Conservation (phyloP, 2,329 filamentous ascomycete genomes). For the Alternaria triticimaculans region DNA sequence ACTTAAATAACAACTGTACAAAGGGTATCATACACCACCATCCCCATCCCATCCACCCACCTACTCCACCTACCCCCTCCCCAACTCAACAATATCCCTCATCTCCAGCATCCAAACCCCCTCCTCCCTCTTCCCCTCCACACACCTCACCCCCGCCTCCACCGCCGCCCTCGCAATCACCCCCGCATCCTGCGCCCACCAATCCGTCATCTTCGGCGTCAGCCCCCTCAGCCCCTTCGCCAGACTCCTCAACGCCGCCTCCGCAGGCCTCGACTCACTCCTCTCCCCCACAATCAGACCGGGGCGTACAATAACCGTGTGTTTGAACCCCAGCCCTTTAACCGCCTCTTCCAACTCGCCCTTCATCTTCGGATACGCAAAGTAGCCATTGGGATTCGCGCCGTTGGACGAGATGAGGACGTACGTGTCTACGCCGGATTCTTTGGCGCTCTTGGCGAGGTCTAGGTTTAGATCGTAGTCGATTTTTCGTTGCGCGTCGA, state of each 20-base stretch:
- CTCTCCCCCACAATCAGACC: conserved; percentile 77
- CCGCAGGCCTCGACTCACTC: conserved; percentile 65
- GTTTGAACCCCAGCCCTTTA: conserved; percentile 74
- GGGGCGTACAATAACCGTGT: conserved; percentile 75
- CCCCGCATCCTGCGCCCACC: conserved; percentile 74
- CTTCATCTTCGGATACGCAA: conserved; percentile 77
- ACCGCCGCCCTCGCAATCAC: conserved; percentile 74
- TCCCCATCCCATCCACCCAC: neutral
- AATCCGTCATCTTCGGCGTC: conserved; percentile 61
- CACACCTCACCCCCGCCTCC: conserved; percentile 59
- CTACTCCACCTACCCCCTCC: conserved; percentile 54
- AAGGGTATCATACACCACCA: neutral
- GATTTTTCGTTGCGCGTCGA: conserved; percentile 83
- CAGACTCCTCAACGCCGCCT: conserved; percentile 63
- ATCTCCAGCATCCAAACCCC: conserved; percentile 67
- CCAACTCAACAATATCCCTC: conserved; percentile 70
- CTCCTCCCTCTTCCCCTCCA: conserved; percentile 62
- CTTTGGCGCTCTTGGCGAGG: conserved; percentile 76
- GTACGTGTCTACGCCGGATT: conserved; percentile 73
- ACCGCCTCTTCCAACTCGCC: conserved; percentile 83
- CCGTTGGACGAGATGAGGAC: conserved; percentile 73
- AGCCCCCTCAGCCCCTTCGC: conserved; percentile 62
- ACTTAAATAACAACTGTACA: neutral
- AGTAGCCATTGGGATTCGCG: conserved; percentile 57
- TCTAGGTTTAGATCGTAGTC: conserved; percentile 87